Evolutionary conservation across 345 rosid genomes (phyloP).

Genomic region (Arabidopsis suecica): DNA sequence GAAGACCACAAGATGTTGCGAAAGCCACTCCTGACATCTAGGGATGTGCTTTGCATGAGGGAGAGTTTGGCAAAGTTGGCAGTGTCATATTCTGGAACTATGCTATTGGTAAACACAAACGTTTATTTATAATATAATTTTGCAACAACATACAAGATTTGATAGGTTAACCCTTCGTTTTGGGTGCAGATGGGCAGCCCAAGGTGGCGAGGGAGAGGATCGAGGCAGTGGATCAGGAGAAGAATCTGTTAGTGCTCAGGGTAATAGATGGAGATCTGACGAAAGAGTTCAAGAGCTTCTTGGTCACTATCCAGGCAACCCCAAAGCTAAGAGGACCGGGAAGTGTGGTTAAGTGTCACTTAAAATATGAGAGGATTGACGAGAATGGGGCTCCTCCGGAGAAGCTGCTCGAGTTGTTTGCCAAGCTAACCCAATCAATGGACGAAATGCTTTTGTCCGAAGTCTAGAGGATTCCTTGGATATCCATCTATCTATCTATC

Average conservation of each 20-base stretch:
- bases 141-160: not conserved
- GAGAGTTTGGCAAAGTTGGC: slow-evolving; percentile 53
- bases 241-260: not conserved
- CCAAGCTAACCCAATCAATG: slow-evolving; percentile 15
- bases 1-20: slow-evolving; percentile 48
- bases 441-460: slow-evolving; percentile 24
- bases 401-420: not conserved
- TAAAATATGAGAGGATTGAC: slow-evolving; percentile 27
- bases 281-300: slow-evolving; percentile 39
- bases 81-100: slow-evolving; percentile 47
- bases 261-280: slow-evolving; percentile 24
- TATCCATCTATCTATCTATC: slow-evolving; percentile 1
- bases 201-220: not conserved
- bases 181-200: slow-evolving; percentile 37
- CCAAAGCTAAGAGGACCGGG: slow-evolving; percentile 35
- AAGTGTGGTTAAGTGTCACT: slow-evolving; percentile 32
- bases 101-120: slow-evolving; percentile 38
- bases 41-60: slow-evolving; percentile 45
- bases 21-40: slow-evolving; percentile 42
- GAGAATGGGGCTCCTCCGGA: slow-evolving; percentile 37
- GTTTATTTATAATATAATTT: not conserved
- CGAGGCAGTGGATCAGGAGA: slow-evolving; percentile 3
- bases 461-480: slow-evolving; percentile 9
- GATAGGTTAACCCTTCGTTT: not conserved
- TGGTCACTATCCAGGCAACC: slow-evolving; percentile 1